Percentiles rank a stretch among this genome's conserved stretches.
Conservation (phyloP, 1,284 basidiomycete genomes). For the Blastosporella zonata region DNA sequence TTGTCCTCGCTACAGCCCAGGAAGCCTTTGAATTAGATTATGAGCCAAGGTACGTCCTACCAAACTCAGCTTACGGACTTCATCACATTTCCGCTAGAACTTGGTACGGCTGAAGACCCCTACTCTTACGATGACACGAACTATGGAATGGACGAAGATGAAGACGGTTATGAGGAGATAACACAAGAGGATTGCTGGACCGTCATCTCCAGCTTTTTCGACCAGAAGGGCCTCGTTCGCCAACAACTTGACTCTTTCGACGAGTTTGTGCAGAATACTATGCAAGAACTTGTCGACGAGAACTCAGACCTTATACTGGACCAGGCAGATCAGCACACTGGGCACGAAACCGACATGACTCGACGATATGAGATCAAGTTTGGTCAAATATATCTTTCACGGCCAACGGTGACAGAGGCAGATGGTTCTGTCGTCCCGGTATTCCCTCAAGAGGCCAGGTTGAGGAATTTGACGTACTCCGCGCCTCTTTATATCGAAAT, state of each 20-base stretch:
- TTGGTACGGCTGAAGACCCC: conserved; percentile 44
- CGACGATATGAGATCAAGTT: conserved; percentile 97
- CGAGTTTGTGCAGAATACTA: conserved; percentile 99
- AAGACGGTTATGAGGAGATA: conserved; percentile 74
- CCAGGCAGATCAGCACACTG: conserved; percentile 94
- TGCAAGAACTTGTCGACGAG: conserved; percentile 99
- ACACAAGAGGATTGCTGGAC: conserved; percentile 96
- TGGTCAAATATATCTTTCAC: conserved; percentile 95
- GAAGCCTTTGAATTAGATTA: conserved; percentile 6
- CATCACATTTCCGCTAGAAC: conserved; percentile 36
- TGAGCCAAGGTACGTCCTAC: conserved; percentile 18
- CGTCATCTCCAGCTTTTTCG: conserved; percentile 95
- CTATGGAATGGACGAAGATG: conserved; percentile 58
- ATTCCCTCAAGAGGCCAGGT: conserved; percentile 96
- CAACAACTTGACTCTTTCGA: conserved; percentile 99
- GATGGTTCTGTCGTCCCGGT: conserved; percentile 93
- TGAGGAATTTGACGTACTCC: conserved; percentile 94
- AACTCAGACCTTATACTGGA: conserved; percentile 92
- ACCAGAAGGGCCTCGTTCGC: conserved; percentile 95
- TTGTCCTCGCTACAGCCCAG: neutral
- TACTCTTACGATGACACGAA: conserved; percentile 57
- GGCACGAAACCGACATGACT: conserved; percentile 75
- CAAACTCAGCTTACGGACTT: conserved; percentile 11
- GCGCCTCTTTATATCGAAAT: conserved; percentile 97
- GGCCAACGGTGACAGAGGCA: conserved; percentile 92